Conservation (phyloP, 2,329 filamentous ascomycete genomes). For the Rachicladosporium sp. region DNA sequence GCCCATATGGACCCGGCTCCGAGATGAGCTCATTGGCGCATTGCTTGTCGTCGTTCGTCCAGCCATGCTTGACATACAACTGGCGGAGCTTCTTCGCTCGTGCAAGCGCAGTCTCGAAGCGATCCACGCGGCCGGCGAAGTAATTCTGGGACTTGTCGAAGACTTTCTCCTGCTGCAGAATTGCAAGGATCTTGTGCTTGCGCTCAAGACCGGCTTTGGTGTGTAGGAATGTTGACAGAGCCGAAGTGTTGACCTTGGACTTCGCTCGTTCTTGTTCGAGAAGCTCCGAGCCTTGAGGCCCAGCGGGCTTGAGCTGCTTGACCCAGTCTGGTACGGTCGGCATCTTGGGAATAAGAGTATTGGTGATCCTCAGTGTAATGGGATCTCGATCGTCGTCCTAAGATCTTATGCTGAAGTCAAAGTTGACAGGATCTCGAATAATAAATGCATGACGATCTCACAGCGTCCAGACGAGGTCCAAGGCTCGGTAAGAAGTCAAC, state of each 20-base stretch:
- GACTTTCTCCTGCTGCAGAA: conserved; percentile 55
- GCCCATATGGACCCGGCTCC: conserved; percentile 61
- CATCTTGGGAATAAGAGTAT: conserved; percentile 14
- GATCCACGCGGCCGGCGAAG: conserved; percentile 56
- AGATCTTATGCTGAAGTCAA: too few species aligned
- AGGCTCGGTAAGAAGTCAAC: too few species aligned
- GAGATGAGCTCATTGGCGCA: conserved; percentile 57
- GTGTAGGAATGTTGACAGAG: conserved; percentile 57
- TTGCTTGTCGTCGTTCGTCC: conserved; percentile 51
- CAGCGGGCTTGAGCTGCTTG: conserved; percentile 51
- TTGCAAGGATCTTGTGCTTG: conserved; percentile 47
- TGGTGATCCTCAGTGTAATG: too few species aligned
- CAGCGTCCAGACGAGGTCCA: too few species aligned
- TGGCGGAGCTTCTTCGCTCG: conserved; percentile 59
- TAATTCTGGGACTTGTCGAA: conserved; percentile 73
- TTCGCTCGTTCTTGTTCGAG: conserved; percentile 55
- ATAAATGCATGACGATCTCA: too few species aligned
- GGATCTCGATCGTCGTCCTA: too few species aligned
- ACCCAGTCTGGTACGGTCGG: conserved; percentile 49
- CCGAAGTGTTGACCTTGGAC: conserved; percentile 54
- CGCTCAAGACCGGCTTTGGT: conserved; percentile 51
- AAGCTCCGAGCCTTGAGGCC: conserved; percentile 56
- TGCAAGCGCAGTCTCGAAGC: conserved; percentile 57
- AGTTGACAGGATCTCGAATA: too few species aligned
- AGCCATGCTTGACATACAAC: conserved; percentile 53